Conservation (phyloP, 2,329 filamentous ascomycete species). For the Cryphonectria radicalis region DNA sequence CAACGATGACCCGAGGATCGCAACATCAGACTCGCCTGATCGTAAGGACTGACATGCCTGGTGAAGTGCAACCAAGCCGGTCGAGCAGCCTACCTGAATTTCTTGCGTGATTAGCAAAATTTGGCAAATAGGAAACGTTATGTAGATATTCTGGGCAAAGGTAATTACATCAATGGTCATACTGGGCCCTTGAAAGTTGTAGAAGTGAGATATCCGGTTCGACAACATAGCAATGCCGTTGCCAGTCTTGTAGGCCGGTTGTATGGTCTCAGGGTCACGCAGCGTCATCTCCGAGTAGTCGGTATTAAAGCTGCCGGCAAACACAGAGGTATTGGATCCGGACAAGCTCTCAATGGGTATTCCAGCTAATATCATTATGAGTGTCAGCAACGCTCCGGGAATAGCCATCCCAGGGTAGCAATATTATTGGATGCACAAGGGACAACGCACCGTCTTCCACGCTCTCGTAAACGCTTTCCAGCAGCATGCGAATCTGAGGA, state of each 20-base stretch:
- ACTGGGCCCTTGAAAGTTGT: conserved; percentile 44
- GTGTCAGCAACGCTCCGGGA: no score
- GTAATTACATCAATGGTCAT: conserved; percentile 45
- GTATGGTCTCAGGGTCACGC: conserved; percentile 41
- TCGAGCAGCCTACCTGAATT: conserved; percentile 41
- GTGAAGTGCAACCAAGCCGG: conserved; percentile 44
- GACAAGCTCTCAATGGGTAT: conserved; percentile 36
- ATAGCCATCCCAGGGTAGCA: no score
- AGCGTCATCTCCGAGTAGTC: conserved; percentile 36
- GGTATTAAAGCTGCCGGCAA: conserved; percentile 38
- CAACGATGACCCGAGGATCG: neutral
- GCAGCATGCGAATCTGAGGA: conserved; percentile 38
- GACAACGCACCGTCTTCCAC: conserved; percentile 36
- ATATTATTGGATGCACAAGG: no score
- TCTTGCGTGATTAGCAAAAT: no score
- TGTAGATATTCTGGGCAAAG: no score
- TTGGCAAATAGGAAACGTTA: no score
- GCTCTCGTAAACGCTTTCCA: conserved; percentile 39
- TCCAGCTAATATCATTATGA: conserved; percentile 32
- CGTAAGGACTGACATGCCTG: conserved; percentile 44
- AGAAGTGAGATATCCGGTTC: conserved; percentile 45
- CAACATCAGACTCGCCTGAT: conserved; percentile 37
- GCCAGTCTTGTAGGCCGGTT: conserved; percentile 33
- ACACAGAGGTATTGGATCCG: conserved; percentile 37
- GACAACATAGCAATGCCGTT: conserved; percentile 39